These are phyloP conservation scores for Pythium brachiatum DNA, from an alignment of 352 stramenopile species.

Conservation along the genomic window DNA sequence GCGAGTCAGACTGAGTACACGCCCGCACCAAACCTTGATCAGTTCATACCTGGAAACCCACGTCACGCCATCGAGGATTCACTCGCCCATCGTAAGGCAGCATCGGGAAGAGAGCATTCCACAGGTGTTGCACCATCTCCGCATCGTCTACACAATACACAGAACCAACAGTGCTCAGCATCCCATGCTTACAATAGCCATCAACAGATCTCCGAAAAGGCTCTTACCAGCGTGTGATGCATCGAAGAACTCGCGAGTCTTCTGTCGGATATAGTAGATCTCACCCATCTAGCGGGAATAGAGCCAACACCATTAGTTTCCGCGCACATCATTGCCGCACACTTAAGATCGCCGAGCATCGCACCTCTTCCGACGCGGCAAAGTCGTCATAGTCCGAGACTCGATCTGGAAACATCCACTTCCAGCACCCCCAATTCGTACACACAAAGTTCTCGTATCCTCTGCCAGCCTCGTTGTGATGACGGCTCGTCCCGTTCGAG, in stretches of 20 bases:
- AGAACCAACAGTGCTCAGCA: not conserved
- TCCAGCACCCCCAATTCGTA: constrained; percentile 55
- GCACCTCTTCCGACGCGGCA: constrained; percentile 48
- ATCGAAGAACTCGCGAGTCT: constrained; percentile 60
- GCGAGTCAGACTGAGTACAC: not conserved
- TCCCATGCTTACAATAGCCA: not conserved
- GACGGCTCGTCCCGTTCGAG: not conserved
- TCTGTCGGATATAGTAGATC: constrained; percentile 56
- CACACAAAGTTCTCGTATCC: constrained; percentile 19
- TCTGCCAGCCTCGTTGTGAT: constrained; percentile 1
- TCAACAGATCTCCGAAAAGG: too few relatives aligned
- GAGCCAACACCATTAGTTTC: not conserved
- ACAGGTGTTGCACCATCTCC: constrained; percentile 64
- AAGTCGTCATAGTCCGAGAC: constrained; percentile 69
- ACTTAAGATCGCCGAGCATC: not conserved
- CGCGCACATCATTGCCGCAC: too few relatives aligned
- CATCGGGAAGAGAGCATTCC: constrained; percentile 59
- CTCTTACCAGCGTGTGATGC: constrained; percentile 23
- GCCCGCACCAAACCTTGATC: not conserved
- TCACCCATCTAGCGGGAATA: constrained; percentile 38
- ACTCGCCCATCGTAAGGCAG: constrained; percentile 65
- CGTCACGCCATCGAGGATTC: constrained; percentile 57
- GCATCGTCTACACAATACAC: constrained; percentile 38
- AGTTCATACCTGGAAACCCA: constrained; percentile 56
- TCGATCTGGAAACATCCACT: constrained; percentile 55